These are phyloP conservation scores for Chaetomiaceae sp. DNA, from an alignment of 2,329 filamentous ascomycete genomes.

Conservation along the genomic window DNA sequence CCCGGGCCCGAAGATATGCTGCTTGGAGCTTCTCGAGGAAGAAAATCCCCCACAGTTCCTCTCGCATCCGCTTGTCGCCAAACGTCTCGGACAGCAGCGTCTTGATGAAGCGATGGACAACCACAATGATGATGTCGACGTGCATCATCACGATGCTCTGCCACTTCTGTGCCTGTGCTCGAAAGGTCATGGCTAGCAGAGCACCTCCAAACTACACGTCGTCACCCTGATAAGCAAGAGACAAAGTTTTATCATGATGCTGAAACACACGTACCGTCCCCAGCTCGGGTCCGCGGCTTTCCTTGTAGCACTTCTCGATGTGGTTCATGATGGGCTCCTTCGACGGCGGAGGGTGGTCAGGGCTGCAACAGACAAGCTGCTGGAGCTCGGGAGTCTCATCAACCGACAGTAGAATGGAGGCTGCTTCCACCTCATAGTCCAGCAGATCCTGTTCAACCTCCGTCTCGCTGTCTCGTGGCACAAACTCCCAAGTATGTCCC, in stretches of 20 bases:
- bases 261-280: conserved; percentile 49
- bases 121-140: conserved; percentile 44
- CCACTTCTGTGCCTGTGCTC: conserved; percentile 53
- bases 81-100: conserved; percentile 42
- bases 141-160: conserved; percentile 42
- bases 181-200: conserved; percentile 44
- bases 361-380: no score
- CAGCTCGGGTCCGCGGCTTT: conserved; percentile 49
- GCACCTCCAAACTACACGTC: conserved; percentile 32
- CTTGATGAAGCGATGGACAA: conserved; percentile 50
- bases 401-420: background rate
- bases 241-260: no score
- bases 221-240: no score
- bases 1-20: conserved; percentile 44
- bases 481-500: conserved; percentile 30
- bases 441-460: no score
- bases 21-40: conserved; percentile 42
- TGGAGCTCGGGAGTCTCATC: no score
- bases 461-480: no score
- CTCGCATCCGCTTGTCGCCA: conserved; percentile 38
- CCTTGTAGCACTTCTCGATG: conserved; percentile 39
- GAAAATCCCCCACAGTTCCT: conserved; percentile 39
- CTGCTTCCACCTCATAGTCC: conserved; percentile 25
- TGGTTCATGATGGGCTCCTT: conserved; percentile 38
- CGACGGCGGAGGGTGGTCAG: conserved; percentile 4